Conservation (phyloP, 169 alveolate species). For the Cyclospora cayetanensis region DNA sequence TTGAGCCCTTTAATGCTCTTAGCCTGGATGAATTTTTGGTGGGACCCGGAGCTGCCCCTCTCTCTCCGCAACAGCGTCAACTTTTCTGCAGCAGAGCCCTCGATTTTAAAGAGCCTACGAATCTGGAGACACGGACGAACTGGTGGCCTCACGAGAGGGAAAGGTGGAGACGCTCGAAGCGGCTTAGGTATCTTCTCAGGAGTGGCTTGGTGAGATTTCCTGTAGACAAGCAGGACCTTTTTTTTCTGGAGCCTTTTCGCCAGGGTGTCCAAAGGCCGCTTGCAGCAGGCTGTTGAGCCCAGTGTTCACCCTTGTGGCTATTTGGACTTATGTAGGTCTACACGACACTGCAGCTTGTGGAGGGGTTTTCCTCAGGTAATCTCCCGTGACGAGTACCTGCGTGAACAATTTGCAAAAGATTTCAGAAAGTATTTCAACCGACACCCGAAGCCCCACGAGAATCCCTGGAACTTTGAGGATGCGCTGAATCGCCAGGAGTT, state of each 20-base stretch:
- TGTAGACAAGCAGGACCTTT: too few species aligned
- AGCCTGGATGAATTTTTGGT: not conserved
- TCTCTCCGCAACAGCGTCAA: not conserved
- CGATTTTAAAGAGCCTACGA: not conserved
- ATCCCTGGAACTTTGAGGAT: not conserved
- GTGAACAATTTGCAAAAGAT: not conserved
- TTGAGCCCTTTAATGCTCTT: not conserved
- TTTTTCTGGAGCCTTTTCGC: too few species aligned
- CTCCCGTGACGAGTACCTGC: not conserved
- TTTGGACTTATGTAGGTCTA: too few species aligned
- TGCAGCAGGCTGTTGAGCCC: too few species aligned
- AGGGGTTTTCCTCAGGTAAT: too few species aligned
- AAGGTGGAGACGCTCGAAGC: not conserved
- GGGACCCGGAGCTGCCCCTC: too few species aligned
- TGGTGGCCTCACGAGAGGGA: not conserved
- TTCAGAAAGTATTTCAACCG: not conserved
- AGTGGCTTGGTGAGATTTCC: not conserved
- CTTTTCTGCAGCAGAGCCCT: not conserved
- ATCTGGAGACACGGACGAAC: not conserved
- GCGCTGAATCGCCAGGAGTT: too few species aligned
- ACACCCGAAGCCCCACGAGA: not conserved
- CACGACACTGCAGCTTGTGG: too few species aligned
- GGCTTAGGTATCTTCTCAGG: not conserved
- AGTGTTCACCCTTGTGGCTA: too few species aligned
- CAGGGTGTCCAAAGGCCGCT: too few species aligned